Evolutionary conservation across 768 basidiomycete species (phyloP).

Genomic region (Serendipita sp.): DNA sequence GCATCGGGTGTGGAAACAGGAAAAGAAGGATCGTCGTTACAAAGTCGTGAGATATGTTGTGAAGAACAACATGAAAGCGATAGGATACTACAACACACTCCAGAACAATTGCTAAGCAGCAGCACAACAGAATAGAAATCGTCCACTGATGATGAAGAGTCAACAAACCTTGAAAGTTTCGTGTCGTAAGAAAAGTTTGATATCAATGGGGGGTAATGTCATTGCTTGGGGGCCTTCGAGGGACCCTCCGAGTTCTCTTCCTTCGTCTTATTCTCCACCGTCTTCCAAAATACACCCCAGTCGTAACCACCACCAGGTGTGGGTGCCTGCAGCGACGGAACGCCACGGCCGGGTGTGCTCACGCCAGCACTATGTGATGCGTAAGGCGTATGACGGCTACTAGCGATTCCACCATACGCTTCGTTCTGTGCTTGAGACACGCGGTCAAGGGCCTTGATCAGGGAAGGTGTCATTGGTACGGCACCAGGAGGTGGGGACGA

Average conservation of each 20-base stretch:
- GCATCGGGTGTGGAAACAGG: not conserved
- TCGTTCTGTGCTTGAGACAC: conserved; percentile 39
- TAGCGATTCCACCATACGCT: conserved; percentile 23
- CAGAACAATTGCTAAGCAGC: not conserved
- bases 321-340: conserved; percentile 10
- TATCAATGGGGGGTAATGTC: not conserved
- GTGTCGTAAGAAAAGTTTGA: not conserved
- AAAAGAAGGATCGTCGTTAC: not conserved
- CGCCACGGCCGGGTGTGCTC: conserved; percentile 8
- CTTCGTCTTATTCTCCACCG: conserved; percentile 23
- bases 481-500: conserved; percentile 20
- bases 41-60: not conserved
- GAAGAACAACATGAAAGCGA: not conserved
- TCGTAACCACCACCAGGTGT: conserved; percentile 14
- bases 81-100: not conserved
- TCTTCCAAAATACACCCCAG: conserved; percentile 35
- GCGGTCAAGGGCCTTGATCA: conserved; percentile 47
- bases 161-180: not conserved
- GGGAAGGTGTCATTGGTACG: conserved; percentile 48
- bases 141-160: not conserved
- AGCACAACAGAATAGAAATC: not conserved
- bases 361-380: conserved; percentile 6
- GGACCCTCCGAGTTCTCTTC: not conserved
- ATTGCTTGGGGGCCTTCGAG: not conserved
- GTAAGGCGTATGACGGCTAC: conserved; percentile 1